phyloP scores from a whole-genome alignment of 2,329 filamentous ascomycete species.

The Incumbomyces delicatus region DNA sequence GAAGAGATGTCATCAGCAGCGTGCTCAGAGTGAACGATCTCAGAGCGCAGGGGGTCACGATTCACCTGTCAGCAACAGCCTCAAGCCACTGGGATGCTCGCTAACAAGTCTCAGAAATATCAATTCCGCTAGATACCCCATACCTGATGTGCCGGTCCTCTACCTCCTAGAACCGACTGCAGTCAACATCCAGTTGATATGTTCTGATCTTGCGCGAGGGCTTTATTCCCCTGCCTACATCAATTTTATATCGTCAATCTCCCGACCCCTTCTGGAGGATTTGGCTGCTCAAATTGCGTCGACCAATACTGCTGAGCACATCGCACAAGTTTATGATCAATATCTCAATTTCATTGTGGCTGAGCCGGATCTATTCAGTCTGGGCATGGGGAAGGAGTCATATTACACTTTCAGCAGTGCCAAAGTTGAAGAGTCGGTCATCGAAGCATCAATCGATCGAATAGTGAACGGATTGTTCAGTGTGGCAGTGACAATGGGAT shows the following conservation, averaged over 20 bases:
- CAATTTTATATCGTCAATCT: slow-evolving; percentile 92
- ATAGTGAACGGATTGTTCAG: slow-evolving; percentile 97
- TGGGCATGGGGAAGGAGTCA: slow-evolving; percentile 85
- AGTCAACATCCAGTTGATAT: slow-evolving; percentile 72
- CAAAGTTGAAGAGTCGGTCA: slow-evolving; percentile 77
- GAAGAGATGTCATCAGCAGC: slow-evolving; percentile 92
- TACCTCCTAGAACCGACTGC: slow-evolving; percentile 88
- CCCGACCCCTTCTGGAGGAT: slow-evolving; percentile 81
- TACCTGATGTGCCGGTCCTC: slow-evolving; percentile 91
- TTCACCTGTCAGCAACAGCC: slow-evolving; percentile 63
- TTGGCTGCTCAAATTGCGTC: slow-evolving; percentile 82
- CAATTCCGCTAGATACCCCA: slow-evolving; percentile 69
- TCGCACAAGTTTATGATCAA: slow-evolving; percentile 89
- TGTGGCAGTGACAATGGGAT: slow-evolving; percentile 94
- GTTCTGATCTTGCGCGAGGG: slow-evolving; percentile 71
- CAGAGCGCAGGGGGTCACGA: slow-evolving; percentile 86
- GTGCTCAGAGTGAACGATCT: slow-evolving; percentile 90
- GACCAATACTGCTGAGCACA: slow-evolving; percentile 75
- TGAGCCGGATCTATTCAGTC: slow-evolving; percentile 87
- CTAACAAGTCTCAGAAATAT: slow-evolving; percentile 53
- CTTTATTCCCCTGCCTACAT: slow-evolving; percentile 91
- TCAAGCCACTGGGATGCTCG: neutral
- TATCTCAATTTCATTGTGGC: slow-evolving; percentile 96
- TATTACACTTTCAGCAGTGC: slow-evolving; percentile 74
- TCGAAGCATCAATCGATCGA: slow-evolving; percentile 77